phyloP scores from a whole-genome alignment of 495 filamentous ascomycete genomes.

The Bacidia rubella region DNA sequence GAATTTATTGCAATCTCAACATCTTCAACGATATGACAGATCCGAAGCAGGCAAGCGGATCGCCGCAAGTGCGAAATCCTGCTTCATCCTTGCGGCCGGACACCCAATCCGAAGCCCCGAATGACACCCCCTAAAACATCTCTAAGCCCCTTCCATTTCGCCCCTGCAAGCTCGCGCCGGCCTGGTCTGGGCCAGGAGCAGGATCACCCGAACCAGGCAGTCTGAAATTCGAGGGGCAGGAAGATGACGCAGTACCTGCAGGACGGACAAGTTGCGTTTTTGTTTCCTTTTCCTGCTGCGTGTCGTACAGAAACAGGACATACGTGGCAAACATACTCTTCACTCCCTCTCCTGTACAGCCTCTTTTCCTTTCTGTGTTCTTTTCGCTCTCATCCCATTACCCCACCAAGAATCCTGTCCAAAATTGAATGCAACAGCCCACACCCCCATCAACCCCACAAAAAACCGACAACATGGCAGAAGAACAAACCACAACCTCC shows the following conservation, averaged over 20 bases:
- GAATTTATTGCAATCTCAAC: not conserved
- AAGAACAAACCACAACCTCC: slow-evolving; percentile 13
- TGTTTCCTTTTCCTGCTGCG: not conserved
- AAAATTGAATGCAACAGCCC: slow-evolving; percentile 8
- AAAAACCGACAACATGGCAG: slow-evolving; percentile 13
- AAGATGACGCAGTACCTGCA: not conserved
- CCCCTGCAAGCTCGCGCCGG: not conserved
- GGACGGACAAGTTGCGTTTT: not conserved
- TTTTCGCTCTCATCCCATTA: not conserved
- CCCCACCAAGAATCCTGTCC: not conserved
- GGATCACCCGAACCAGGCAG: not conserved
- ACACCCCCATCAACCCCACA: slow-evolving; percentile 10
- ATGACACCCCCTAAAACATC: not conserved
- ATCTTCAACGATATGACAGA: not conserved
- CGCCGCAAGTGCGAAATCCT: not conserved
- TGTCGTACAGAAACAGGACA: too few species aligned
- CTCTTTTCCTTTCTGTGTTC: not conserved
- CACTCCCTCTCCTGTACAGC: not conserved
- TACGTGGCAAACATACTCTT: too few species aligned
- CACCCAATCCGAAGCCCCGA: not conserved
- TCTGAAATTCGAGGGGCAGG: not conserved
- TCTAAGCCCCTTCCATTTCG: not conserved
- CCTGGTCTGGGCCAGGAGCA: not conserved
- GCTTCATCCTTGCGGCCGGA: not conserved
- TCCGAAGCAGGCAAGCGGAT: not conserved